Conservation (phyloP, 371 early-diverging fungal genomes). For the Apophysomyces sp. region DNA sequence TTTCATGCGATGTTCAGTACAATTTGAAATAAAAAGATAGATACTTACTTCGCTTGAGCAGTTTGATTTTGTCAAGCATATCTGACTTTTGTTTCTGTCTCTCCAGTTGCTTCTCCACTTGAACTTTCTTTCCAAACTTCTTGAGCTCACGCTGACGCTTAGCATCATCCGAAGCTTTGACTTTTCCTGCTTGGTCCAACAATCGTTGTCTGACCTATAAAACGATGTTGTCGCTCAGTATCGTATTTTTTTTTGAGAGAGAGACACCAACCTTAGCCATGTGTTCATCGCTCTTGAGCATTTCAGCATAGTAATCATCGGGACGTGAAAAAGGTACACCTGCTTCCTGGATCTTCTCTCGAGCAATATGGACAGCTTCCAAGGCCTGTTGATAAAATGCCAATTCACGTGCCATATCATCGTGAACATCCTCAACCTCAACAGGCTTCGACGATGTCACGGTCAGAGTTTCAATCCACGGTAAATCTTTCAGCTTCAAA, state of each 20-base stretch:
- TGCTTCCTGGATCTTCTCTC: constrained; percentile 53
- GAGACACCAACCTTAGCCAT: constrained; percentile 69
- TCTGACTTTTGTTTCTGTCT: constrained; percentile 79
- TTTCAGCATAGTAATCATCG: constrained; percentile 95
- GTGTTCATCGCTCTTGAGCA: constrained; percentile 95
- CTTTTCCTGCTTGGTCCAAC: constrained; percentile 76
- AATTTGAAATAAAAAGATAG: not conserved
- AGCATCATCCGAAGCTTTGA: constrained; percentile 86
- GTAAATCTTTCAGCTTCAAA: constrained; percentile 66
- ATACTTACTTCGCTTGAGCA: constrained; percentile 84
- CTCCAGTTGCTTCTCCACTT: constrained; percentile 85
- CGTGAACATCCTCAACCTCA: constrained; percentile 65
- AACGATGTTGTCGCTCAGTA: not conserved
- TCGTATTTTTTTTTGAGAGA: not conserved
- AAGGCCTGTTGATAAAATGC: constrained; percentile 91
- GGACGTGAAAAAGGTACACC: constrained; percentile 83
- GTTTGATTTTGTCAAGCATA: constrained; percentile 85
- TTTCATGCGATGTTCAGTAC: not conserved
- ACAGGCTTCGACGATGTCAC: constrained; percentile 69
- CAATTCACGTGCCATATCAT: constrained; percentile 90
- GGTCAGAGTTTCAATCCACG: constrained; percentile 82
- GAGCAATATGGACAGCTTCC: constrained; percentile 73
- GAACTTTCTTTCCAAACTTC: constrained; percentile 98
- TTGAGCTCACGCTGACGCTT: constrained; percentile 83
- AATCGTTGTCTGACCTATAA: constrained; percentile 73